phyloP scores from a whole-genome alignment of 2,329 filamentous ascomycete species.

The Aureobasidium musti region DNA sequence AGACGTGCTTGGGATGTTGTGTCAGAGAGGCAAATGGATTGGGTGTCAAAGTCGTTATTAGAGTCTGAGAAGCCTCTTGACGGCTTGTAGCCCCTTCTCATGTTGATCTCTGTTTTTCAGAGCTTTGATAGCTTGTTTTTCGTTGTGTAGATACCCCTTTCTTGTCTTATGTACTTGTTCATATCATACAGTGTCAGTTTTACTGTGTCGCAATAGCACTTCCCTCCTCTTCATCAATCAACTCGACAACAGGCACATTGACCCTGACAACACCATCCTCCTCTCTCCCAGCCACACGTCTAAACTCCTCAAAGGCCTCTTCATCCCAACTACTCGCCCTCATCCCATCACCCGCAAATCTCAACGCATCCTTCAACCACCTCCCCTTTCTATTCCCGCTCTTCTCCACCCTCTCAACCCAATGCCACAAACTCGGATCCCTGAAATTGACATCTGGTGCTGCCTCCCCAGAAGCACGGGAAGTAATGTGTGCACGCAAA shows the following conservation, averaged over 20 bases:
- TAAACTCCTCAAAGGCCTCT: constrained; percentile 25
- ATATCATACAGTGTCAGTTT: neutral
- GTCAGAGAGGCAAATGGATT: constrained; percentile 73
- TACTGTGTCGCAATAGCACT: neutral
- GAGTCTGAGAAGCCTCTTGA: constrained; percentile 38
- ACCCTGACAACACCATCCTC: constrained; percentile 29
- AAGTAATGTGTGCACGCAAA: constrained; percentile 26
- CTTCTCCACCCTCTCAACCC: constrained; percentile 38
- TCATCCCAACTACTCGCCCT: constrained; percentile 10
- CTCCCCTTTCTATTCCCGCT: constrained; percentile 35
- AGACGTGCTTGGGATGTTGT: constrained; percentile 72
- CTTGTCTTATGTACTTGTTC: neutral
- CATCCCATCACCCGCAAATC: constrained; percentile 28
- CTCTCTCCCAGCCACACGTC: constrained; percentile 13
- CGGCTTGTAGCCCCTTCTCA: too few relatives aligned
- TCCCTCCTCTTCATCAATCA: neutral
- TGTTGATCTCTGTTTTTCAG: too few relatives aligned
- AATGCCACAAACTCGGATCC: constrained; percentile 41
- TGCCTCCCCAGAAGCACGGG: constrained; percentile 15
- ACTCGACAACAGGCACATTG: constrained; percentile 12
- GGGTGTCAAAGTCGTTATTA: constrained; percentile 66
- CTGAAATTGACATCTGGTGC: constrained; percentile 37
- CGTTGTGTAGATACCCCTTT: too few relatives aligned
- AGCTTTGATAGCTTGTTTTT: too few relatives aligned
- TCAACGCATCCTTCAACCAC: constrained; percentile 39